These are phyloP conservation scores for Phytophthora uliginosa DNA, from an alignment of 352 stramenopile species.

Conservation along the genomic window DNA sequence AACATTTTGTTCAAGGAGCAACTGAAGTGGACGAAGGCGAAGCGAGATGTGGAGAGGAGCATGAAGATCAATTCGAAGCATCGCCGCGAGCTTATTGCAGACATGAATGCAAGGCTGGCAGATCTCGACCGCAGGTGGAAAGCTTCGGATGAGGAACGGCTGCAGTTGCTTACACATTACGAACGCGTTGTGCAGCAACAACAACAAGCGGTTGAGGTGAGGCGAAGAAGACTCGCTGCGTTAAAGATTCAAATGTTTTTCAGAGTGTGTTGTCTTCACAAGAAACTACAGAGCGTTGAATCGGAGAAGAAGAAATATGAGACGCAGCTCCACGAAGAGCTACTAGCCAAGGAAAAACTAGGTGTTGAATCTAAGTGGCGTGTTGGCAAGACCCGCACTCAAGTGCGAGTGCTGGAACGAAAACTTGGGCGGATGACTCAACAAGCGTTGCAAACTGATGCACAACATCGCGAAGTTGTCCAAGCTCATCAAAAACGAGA, in stretches of 20 bases:
- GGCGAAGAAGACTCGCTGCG: conserved; percentile 35
- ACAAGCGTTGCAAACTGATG: conserved; percentile 19
- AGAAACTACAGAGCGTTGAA: conserved; percentile 32
- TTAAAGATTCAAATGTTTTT: conserved; percentile 58
- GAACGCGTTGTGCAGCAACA: conserved; percentile 42
- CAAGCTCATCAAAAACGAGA: conserved; percentile 25
- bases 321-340: conserved; percentile 24
- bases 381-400: conserved; percentile 32
- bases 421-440: conserved; percentile 36
- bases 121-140: conserved; percentile 61
- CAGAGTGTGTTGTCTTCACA: conserved; percentile 36
- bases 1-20: conserved; percentile 58
- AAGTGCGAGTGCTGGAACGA: conserved; percentile 47
- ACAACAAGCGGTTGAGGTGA: conserved; percentile 32
- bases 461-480: conserved; percentile 20
- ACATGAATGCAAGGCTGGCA: conserved; percentile 43
- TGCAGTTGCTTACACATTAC: conserved; percentile 36
- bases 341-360: conserved; percentile 26
- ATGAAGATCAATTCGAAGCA: conserved; percentile 52
- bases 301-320: conserved; percentile 28
- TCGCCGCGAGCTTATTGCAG: conserved; percentile 34
- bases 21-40: conserved; percentile 53
- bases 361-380: conserved; percentile 26
- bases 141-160: conserved; percentile 36
- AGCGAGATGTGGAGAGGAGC: conserved; percentile 52